These are phyloP conservation scores for Cupressus sempervirens DNA, from an alignment of 75 land plant species.

Conservation along the genomic window DNA sequence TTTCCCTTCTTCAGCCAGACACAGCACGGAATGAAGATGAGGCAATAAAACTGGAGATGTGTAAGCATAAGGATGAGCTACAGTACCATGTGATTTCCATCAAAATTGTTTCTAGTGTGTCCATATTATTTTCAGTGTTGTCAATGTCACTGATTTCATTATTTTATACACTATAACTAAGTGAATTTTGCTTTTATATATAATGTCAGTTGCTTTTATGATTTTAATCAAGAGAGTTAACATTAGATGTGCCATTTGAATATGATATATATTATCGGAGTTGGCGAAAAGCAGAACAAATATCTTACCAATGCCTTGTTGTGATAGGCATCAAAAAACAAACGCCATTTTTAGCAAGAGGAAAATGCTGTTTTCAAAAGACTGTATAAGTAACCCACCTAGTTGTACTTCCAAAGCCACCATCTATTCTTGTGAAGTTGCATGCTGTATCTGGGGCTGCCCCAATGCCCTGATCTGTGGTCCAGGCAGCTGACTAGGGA, in stretches of 20 bases:
- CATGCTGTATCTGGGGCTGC: too few species aligned
- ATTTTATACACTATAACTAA: not conserved
- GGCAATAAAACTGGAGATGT: constrained; percentile 52
- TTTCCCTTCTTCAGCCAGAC: constrained; percentile 49
- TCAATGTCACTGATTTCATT: not conserved
- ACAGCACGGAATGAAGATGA: constrained; percentile 53
- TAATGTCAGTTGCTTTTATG: not conserved
- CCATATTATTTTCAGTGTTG: not conserved
- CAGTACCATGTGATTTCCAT: constrained; percentile 46
- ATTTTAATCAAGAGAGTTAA: not conserved
- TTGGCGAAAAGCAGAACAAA: not conserved
- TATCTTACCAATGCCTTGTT: not conserved
- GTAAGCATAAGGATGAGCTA: constrained; percentile 38
- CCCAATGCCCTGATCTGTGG: too few species aligned
- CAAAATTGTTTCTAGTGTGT: not conserved
- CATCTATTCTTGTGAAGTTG: too few species aligned
- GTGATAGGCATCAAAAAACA: constrained; percentile 44
- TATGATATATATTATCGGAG: not conserved
- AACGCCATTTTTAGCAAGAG: constrained; percentile 25
- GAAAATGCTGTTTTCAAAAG: constrained; percentile 33
- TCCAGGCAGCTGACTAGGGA: too few species aligned
- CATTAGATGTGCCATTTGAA: not conserved
- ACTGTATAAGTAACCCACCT: too few species aligned
- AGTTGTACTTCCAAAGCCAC: too few species aligned
- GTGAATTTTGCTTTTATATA: not conserved